Percentiles rank a stretch among this genome's conserved stretches.
These are phyloP conservation scores for Chalaropsis ovoidea DNA, from an alignment of 2,329 filamentous ascomycete genomes.

Conservation along the genomic window DNA sequence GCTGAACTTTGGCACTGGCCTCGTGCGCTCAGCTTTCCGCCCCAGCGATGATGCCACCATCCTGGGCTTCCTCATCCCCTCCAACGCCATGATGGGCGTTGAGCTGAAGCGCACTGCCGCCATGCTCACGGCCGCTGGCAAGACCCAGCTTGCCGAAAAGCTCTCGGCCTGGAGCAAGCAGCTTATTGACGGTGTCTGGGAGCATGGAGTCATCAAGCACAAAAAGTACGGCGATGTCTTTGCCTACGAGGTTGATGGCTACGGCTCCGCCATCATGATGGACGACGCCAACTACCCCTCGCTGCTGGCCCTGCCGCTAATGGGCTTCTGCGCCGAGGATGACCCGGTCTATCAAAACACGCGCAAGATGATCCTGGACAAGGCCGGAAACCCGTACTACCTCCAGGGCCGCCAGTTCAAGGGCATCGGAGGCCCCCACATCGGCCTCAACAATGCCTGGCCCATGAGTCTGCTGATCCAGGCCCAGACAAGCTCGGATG, in stretches of 20 bases:
- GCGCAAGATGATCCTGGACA: conserved; percentile 62
- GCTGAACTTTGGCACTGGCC: conserved; percentile 68
- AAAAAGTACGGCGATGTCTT: conserved; percentile 69
- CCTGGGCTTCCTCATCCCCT: conserved; percentile 86
- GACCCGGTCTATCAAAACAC: conserved; percentile 80
- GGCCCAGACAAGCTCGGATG: conserved; percentile 76
- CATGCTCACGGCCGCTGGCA: conserved; percentile 53
- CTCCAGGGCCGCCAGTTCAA: conserved; percentile 65
- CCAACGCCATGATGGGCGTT: conserved; percentile 91
- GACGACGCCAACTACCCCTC: conserved; percentile 84
- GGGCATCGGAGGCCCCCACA: conserved; percentile 73
- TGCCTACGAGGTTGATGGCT: conserved; percentile 81
- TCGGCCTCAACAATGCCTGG: conserved; percentile 87
- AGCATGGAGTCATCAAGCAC: conserved; percentile 71
- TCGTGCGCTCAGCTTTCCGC: conserved; percentile 84
- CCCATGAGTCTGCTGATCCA: conserved; percentile 91
- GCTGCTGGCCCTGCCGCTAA: conserved; percentile 63
- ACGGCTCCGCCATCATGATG: conserved; percentile 73
- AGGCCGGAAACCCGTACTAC: conserved; percentile 77
- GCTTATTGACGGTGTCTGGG: conserved; percentile 69
- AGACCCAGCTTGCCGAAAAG: conserved; percentile 42
- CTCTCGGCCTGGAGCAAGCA: conserved; percentile 49
- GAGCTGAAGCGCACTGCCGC: conserved; percentile 67
- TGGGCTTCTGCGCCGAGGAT: conserved; percentile 58
- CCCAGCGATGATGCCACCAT: conserved; percentile 94